A percentile compares a stretch with the other conserved stretches of the same genome.
These are phyloP conservation scores for Botrytis sinoallii DNA, from an alignment of 2,329 filamentous ascomycete genomes.

Conservation along the genomic window DNA sequence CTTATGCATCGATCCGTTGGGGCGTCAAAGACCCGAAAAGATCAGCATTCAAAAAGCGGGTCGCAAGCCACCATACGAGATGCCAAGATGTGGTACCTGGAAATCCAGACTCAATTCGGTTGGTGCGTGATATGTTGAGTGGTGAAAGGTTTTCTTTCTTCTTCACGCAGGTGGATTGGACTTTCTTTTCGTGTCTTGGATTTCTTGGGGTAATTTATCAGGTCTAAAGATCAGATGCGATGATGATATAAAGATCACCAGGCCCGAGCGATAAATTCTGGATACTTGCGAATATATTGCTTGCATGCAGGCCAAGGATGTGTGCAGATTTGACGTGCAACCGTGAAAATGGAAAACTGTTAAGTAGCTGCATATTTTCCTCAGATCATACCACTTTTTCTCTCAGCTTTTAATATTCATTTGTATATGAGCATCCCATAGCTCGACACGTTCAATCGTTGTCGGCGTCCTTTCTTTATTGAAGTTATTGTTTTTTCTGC, in stretches of 20 bases:
- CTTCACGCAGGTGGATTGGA: neutral
- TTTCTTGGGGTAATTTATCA: neutral
- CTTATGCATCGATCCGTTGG: neutral
- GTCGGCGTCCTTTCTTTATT: conserved; percentile 12
- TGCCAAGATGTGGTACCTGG: neutral
- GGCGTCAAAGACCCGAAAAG: neutral
- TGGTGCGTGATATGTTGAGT: neutral
- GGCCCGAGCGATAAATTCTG: conserved; percentile 1
- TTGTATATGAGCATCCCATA: neutral
- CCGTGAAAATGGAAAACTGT: neutral
- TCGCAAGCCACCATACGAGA: neutral
- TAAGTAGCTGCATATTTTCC: conserved; percentile 2
- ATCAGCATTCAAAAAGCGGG: neutral
- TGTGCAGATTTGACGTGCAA: neutral
- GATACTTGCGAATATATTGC: neutral
- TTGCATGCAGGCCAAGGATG: neutral
- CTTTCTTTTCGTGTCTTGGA: neutral
- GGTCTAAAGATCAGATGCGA: neutral
- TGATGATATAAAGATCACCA: neutral
- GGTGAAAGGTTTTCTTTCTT: neutral
- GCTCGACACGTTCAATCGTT: conserved; percentile 15
- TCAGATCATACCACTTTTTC: neutral
- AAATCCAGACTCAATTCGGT: neutral
- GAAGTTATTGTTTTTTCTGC: neutral
- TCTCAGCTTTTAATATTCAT: neutral